Evolutionary conservation across 768 basidiomycete genomes (phyloP), one percentile per base, ranked within the genome.

Genomic region (Clitopilus passeckerianus): DNA sequence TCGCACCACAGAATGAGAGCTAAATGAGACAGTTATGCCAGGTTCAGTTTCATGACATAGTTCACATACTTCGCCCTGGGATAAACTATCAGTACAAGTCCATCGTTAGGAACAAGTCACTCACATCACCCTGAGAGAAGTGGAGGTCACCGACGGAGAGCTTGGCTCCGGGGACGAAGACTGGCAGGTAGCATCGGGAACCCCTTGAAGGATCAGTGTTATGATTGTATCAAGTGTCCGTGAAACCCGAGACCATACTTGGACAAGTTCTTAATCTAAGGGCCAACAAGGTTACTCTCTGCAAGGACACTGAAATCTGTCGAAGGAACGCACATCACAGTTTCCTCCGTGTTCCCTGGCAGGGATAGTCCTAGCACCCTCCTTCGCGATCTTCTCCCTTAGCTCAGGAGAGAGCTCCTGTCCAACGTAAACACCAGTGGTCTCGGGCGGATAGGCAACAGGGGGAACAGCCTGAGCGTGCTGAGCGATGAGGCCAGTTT

Each of bases 341-440:
- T 89, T 89, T 27, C 90, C 90, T 16, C 90, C 89, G 68, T 91
- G 88, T 67, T 92, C 89, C n/a, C 90, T 70, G 14, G 86, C 87
- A 6, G 90, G 90, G 44, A 89, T 76, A 0, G 90, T 91, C 61
- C 90, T 77, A 37, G 89, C 89, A 20, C 90, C 90, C 62, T 92
- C 88, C 30, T 64, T 67, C 10, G 75, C 74, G 58, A 92, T 83
- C 75, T 81, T 86, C 61, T 77, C 74, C 54, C 68, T 66, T 1
- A 86, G 67, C 3, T 79, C 74, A 0, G 71, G 65, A 10, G 72
- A 64, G 3, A 90, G 62, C 41, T 87, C 85, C 67, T 90, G 87
- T 2, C 90, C 90, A 12, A 91, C 81, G 64, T 91, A 86, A 6
- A 85, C 81, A 1, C 87, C 87, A 23, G 66, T 74, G 0, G 77